Conservation (phyloP, 2,329 filamentous ascomycete genomes). For the Claviceps sp. region DNA sequence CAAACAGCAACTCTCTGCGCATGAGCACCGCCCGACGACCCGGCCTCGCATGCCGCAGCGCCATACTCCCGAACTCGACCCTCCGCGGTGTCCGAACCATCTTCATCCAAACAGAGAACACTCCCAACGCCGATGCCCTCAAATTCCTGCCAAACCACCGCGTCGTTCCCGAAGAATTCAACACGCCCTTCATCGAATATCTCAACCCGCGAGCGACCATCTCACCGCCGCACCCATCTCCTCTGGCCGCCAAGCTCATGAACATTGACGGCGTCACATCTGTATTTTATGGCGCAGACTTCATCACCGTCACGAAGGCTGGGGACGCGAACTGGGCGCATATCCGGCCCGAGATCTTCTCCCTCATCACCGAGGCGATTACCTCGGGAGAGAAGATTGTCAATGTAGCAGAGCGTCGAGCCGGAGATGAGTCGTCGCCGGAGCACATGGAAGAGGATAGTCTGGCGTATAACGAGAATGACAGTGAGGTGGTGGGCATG, state of each 20-base stretch:
- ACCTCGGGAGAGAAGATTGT: slow-evolving; percentile 75
- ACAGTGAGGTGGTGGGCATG: slow-evolving; percentile 92
- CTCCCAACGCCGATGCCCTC: slow-evolving; percentile 87
- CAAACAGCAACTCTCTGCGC: neutral
- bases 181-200: slow-evolving; percentile 79
- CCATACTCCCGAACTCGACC: slow-evolving; percentile 4
- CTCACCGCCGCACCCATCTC: slow-evolving; percentile 77
- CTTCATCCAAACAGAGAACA: slow-evolving; percentile 94
- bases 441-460: slow-evolving; percentile 43
- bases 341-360: slow-evolving; percentile 89
- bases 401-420: slow-evolving; percentile 49
- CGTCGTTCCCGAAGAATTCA: slow-evolving; percentile 62
- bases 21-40: slow-evolving; percentile 6
- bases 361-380: slow-evolving; percentile 84
- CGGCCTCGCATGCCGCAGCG: slow-evolving; percentile 5
- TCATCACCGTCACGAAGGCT: slow-evolving; percentile 92
- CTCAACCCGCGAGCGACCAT: slow-evolving; percentile 78
- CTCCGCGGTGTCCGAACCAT: slow-evolving; percentile 50
- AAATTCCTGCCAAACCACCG: slow-evolving; percentile 91
- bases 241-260: slow-evolving; percentile 78
- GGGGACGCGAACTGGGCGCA: slow-evolving; percentile 84
- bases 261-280: slow-evolving; percentile 89
- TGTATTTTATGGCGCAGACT: slow-evolving; percentile 88
- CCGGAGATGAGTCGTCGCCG: slow-evolving; percentile 25
- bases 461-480: slow-evolving; percentile 74